A percentile compares a stretch with the other conserved stretches of the same genome.
Evolutionary conservation across 2,329 filamentous ascomycete species (phyloP).

Genomic region (Epichloe typhina): DNA sequence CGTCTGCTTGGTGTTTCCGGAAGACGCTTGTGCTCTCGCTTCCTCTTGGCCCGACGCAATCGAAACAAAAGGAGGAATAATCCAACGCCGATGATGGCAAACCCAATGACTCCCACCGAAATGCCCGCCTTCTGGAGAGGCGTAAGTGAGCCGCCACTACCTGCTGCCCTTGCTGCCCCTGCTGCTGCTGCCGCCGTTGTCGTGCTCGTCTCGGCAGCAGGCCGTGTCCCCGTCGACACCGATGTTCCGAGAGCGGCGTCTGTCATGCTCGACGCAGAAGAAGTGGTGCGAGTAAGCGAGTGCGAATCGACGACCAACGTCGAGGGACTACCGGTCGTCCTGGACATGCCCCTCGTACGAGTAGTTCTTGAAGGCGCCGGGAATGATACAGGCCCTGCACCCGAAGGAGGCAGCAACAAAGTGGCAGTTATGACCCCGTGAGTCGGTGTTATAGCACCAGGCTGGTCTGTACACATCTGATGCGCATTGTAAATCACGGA

Average conservation of each 20-base stretch:
- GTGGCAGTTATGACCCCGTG: conserved; percentile 46
- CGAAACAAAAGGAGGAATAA: conserved; percentile 28
- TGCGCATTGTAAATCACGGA: conserved; percentile 35
- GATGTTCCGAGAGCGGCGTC: conserved; percentile 1
- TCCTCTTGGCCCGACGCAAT: conserved; percentile 25
- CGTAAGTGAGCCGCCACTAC: conserved; percentile 12
- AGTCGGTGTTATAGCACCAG: conserved; percentile 40
- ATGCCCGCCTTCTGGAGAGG: conserved; percentile 44
- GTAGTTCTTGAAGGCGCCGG: conserved; percentile 9
- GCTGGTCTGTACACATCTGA: conserved; percentile 41
- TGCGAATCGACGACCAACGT: conserved; percentile 6
- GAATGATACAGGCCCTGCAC: conserved; percentile 16
- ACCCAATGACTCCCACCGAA: conserved; percentile 38
- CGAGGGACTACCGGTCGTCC: conserved; percentile 2
- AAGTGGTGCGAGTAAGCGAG: neutral
- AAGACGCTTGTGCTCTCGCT: conserved; percentile 11
- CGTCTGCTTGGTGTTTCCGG: conserved; percentile 9
- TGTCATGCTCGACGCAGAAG: neutral
- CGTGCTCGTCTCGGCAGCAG: conserved; percentile 4
- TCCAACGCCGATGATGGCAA: conserved; percentile 32
- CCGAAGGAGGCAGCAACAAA: conserved; percentile 24
- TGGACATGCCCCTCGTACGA: neutral
- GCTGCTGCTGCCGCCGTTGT: neutral
- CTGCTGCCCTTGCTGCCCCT: conserved; percentile 8
- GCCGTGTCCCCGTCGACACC: conserved; percentile 1